Percentiles rank a stretch among this genome's conserved stretches.
Evolutionary conservation across 1,284 basidiomycete species (phyloP).

Genomic region (Tilletiopsis washingtonensis): DNA sequence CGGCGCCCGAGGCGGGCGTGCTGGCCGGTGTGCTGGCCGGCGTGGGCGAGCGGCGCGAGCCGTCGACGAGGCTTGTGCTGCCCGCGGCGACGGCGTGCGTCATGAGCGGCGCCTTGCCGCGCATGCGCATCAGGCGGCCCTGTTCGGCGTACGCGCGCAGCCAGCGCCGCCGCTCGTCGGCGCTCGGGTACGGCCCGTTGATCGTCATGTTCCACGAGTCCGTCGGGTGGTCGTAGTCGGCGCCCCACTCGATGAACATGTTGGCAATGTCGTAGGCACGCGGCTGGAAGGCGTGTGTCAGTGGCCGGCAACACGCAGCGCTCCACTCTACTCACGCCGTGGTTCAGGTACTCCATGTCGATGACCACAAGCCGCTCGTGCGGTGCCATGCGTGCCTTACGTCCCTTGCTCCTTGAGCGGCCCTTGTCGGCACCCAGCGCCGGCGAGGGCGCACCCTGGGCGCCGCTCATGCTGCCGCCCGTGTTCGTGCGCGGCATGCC

Average conservation of each 20-base stretch:
- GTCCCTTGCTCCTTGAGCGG: not conserved
- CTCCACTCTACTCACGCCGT: too few relatives aligned
- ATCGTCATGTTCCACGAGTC: constrained; percentile 32
- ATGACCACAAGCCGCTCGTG: constrained; percentile 43
- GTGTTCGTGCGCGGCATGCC: constrained; percentile 25
- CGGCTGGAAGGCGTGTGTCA: not conserved
- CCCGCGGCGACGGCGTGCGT: not conserved
- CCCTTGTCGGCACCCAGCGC: not conserved
- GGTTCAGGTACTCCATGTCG: constrained; percentile 37
- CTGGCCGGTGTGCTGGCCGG: not conserved
- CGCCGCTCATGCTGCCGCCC: constrained; percentile 2
- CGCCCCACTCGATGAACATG: constrained; percentile 43
- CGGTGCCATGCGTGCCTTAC: constrained; percentile 6
- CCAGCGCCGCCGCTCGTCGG: constrained; percentile 35
- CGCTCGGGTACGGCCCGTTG: constrained; percentile 34
- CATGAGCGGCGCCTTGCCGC: constrained; percentile 7
- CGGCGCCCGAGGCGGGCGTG: not conserved
- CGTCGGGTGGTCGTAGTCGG: constrained; percentile 35
- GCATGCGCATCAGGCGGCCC: constrained; percentile 31
- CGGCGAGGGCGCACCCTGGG: not conserved
- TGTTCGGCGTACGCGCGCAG: constrained; percentile 44
- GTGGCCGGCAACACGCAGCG: too few relatives aligned
- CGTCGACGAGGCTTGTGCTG: not conserved
- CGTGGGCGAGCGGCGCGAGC: too few relatives aligned
- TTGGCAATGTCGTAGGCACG: constrained; percentile 32